Conservation (phyloP, 2,329 filamentous ascomycete genomes). For the Scleromitrula shiraiana region DNA sequence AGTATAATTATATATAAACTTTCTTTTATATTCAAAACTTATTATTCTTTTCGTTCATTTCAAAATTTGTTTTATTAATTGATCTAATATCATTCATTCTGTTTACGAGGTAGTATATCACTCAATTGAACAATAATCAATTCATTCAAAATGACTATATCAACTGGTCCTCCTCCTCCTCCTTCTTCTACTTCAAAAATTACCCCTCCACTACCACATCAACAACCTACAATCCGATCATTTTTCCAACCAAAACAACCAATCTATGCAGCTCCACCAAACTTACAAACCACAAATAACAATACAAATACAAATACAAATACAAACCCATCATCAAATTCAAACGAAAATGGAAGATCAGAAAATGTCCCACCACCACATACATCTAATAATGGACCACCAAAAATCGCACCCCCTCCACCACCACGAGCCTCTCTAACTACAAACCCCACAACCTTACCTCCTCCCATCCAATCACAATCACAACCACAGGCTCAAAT, state of each 20-base stretch:
- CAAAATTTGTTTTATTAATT: too few relatives aligned
- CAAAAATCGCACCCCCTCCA: neutral
- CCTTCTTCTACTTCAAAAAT: too few relatives aligned
- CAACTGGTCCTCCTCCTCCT: neutral
- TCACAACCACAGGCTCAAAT: conserved; percentile 10
- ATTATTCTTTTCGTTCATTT: neutral
- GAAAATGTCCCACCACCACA: conserved; percentile 14
- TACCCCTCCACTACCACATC: conserved; percentile 10
- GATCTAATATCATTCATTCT: neutral
- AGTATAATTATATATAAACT: too few relatives aligned
- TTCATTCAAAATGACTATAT: neutral
- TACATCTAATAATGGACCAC: conserved; percentile 13
- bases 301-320: neutral
- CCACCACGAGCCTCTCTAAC: too few relatives aligned
- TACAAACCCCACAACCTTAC: conserved; percentile 10
- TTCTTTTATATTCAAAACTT: too few relatives aligned
- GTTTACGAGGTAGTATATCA: too few relatives aligned
- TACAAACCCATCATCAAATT: neutral
- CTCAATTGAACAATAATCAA: too few relatives aligned
- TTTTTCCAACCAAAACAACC: conserved; percentile 49
- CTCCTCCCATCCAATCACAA: conserved; percentile 10
- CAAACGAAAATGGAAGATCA: neutral
- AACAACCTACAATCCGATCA: conserved; percentile 51
- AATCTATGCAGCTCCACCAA: conserved; percentile 37
- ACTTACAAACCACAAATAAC: conserved; percentile 10